Percentiles rank a stretch among this genome's conserved stretches.
Conservation (phyloP, 257 asterid genomes). For the Lycium barbarum region DNA sequence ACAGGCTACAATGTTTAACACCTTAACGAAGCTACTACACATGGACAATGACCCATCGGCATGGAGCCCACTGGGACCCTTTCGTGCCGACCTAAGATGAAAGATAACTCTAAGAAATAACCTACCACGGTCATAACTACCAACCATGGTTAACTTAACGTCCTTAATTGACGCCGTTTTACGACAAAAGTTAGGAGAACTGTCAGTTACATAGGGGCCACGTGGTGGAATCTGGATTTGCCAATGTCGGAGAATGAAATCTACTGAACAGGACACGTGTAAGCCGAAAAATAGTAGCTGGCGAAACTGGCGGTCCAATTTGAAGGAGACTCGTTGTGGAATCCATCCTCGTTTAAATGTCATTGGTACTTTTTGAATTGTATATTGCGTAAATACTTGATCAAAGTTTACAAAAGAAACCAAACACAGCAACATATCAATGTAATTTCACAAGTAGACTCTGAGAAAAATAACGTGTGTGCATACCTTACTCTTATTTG, state of each 20-base stretch:
- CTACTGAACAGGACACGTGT: constrained; percentile 39
- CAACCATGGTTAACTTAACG: constrained; percentile 24
- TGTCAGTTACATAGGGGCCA: background rate
- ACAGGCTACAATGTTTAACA: too few species aligned
- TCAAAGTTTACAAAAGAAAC: background rate
- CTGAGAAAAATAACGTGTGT: too few species aligned
- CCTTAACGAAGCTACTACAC: background rate
- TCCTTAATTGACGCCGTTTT: constrained; percentile 20
- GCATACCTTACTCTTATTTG: too few species aligned
- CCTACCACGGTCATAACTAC: background rate
- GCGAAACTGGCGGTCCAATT: constrained; percentile 10
- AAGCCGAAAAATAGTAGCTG: background rate
- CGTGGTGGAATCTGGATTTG: constrained; percentile 29
- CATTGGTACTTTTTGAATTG: background rate
- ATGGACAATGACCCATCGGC: background rate
- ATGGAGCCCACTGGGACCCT: background rate
- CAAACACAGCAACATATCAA: background rate
- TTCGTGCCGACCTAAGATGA: background rate
- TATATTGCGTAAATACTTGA: background rate
- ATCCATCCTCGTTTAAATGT: background rate
- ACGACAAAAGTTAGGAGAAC: background rate
- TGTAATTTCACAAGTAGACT: too few species aligned
- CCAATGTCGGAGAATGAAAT: constrained; percentile 17
- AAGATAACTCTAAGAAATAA: background rate
- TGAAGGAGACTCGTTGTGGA: background rate